These are phyloP conservation scores for Linnemannia elongata DNA, from an alignment of 192 early-diverging fungal genomes.

Conservation along the genomic window DNA sequence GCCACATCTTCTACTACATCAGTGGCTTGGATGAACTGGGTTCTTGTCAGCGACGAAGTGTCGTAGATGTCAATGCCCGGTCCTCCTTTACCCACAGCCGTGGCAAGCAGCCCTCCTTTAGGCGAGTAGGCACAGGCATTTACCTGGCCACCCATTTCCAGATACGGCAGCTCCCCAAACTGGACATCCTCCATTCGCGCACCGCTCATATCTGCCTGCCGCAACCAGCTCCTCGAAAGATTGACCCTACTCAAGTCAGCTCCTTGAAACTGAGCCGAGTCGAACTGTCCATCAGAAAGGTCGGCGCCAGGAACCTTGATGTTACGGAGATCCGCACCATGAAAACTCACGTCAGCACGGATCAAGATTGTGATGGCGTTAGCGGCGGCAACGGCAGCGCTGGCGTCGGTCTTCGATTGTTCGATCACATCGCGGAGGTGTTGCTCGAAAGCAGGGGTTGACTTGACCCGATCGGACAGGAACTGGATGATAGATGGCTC, in stretches of 20 bases:
- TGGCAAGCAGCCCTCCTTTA: not conserved
- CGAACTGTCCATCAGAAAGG: not conserved
- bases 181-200: not conserved
- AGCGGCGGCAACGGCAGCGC: not conserved
- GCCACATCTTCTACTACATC: not conserved
- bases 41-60: not conserved
- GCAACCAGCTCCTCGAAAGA: not conserved
- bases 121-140: not conserved
- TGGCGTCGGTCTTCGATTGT: not conserved
- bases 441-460: not conserved
- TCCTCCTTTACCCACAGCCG: not conserved
- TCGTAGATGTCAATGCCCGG: not conserved
- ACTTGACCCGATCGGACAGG: not conserved
- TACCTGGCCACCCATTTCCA: not conserved
- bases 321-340: not conserved
- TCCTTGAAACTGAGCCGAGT: not conserved
- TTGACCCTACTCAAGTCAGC: not conserved
- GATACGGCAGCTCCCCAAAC: not conserved
- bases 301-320: not conserved
- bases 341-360: not conserved
- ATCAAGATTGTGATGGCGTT: conserved; percentile 5
- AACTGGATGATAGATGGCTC: not conserved
- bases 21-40: not conserved
- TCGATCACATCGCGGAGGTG: not conserved
- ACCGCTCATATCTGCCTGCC: not conserved